Base-by-base conservation (phyloP, 1,284 basidiomycete species). In the Ceraceosorus guamensis region DNA sequence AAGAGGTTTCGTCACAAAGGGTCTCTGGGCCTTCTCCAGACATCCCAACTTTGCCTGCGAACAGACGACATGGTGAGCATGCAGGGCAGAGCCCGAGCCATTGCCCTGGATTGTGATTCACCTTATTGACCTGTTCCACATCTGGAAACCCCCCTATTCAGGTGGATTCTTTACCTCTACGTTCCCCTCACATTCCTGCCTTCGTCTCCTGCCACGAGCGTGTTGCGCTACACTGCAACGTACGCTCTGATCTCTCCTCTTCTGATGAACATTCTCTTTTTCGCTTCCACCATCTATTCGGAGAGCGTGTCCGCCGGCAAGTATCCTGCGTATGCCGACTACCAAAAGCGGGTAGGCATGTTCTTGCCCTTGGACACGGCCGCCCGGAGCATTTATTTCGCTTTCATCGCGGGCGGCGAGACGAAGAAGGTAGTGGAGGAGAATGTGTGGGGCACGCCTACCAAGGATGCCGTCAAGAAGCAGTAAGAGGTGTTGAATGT, bases 31-130 rank as follows among this genome's bases (percentile, higher is more conserved):
- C 1, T 90, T 85, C 80, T 85, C 83, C 2, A 81, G 92, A 14
- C 92, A 97, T 76, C 91, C 92, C 16, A 95, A 95, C 76, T 92
- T 91, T 77, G 79, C 86, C 0, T 90, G 87, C 73, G 91, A 95
- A 74, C 90, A 92, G 77, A 78, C 79, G 6, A 90, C 91, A 78
- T 93, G 70, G 70, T 59, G 41, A 6, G 55, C 18, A 11, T 31
- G 13, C 18, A 4, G 30, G 10, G 35, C 16, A 24, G 7, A 13
- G 11, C 11, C 31, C 24, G 2, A 13, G 30, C 5, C 30, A n/a
- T 41, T 10, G 16, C 45, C 18, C 35, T 5, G 10, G 5, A 16
- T 33, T 57, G 2, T 35, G 47, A 5, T 1, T 48, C 39, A 39
- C 32, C 37, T 44, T 8, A 0, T n/a, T 46, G 37, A 39, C 39